A percentile compares a stretch with the other conserved stretches of the same genome.
Evolutionary conservation across 495 filamentous ascomycete genomes (phyloP).

Genomic region (Neurospora africana): DNA sequence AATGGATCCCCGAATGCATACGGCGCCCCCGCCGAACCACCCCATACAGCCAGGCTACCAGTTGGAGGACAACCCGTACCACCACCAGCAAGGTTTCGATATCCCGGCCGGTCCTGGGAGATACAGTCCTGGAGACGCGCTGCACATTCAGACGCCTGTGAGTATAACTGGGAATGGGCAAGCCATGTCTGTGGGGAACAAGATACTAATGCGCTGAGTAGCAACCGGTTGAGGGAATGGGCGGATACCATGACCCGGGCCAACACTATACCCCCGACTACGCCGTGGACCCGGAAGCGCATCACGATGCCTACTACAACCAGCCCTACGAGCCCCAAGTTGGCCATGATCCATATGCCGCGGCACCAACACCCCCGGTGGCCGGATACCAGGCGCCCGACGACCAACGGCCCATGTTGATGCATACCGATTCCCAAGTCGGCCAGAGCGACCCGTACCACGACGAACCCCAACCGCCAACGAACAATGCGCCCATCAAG

Average conservation of each 20-base stretch:
- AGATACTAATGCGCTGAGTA: conserved; percentile 16
- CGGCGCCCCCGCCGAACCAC: conserved; percentile 47
- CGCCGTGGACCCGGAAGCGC: conserved; percentile 65
- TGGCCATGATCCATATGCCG: not conserved
- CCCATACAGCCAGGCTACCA: conserved; percentile 55
- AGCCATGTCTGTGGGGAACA: not conserved
- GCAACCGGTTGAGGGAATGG: conserved; percentile 74
- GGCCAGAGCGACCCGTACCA: conserved; percentile 35
- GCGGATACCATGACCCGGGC: conserved; percentile 58
- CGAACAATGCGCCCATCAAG: conserved; percentile 47
- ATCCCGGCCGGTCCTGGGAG: conserved; percentile 54
- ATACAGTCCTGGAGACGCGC: conserved; percentile 47
- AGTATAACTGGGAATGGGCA: conserved; percentile 15
- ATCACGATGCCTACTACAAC: conserved; percentile 79
- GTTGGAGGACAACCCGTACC: conserved; percentile 57
- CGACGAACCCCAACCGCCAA: conserved; percentile 40
- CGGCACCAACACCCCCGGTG: conserved; percentile 19
- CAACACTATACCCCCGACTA: conserved; percentile 53
- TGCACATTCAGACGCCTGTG: conserved; percentile 64
- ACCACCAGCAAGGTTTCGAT: conserved; percentile 44
- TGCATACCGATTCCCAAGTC: conserved; percentile 34
- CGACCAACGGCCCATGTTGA: conserved; percentile 41
- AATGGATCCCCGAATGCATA: conserved; percentile 44
- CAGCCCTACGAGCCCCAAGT: conserved; percentile 63
- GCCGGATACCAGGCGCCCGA: conserved; percentile 46